These are phyloP conservation scores for Knoxdaviesia capensis DNA, from an alignment of 2,329 filamentous ascomycete genomes.

Conservation along the genomic window DNA sequence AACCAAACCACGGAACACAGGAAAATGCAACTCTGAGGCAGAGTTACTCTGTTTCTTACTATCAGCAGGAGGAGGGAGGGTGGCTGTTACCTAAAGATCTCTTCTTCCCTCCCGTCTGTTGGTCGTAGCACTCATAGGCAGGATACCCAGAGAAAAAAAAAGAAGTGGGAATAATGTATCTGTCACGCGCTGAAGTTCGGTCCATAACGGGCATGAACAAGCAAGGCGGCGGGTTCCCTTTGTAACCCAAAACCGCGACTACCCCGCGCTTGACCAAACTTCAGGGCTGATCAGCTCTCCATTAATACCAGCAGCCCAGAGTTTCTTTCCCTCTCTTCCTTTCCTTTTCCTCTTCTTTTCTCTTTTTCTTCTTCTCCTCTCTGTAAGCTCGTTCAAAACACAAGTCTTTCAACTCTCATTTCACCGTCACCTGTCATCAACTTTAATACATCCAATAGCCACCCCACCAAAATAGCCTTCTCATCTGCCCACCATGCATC, in stretches of 20 bases:
- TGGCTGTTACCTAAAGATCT: background rate
- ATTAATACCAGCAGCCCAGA: too few relatives aligned
- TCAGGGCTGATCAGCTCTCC: too few relatives aligned
- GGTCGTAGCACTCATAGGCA: background rate
- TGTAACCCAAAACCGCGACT: background rate
- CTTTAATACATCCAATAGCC: background rate
- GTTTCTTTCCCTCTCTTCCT: background rate
- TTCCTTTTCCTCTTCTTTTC: background rate
- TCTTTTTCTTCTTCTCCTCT: background rate
- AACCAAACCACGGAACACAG: too few relatives aligned
- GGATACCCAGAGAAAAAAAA: background rate
- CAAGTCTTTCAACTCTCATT: background rate
- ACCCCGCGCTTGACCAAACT: background rate
- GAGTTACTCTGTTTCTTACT: too few relatives aligned
- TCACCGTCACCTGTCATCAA: background rate
- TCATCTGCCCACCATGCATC: conserved; percentile 7
- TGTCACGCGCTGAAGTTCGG: too few relatives aligned
- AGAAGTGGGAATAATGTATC: background rate
- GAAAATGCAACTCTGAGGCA: too few relatives aligned
- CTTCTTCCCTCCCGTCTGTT: background rate
- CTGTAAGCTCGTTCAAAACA: background rate
- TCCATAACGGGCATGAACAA: too few relatives aligned
- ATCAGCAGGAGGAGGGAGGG: background rate
- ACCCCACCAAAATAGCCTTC: background rate
- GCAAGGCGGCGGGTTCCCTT: too few relatives aligned